Conservation (phyloP, 441 rosid genomes). For the Pelargonium fulgidum region DNA sequence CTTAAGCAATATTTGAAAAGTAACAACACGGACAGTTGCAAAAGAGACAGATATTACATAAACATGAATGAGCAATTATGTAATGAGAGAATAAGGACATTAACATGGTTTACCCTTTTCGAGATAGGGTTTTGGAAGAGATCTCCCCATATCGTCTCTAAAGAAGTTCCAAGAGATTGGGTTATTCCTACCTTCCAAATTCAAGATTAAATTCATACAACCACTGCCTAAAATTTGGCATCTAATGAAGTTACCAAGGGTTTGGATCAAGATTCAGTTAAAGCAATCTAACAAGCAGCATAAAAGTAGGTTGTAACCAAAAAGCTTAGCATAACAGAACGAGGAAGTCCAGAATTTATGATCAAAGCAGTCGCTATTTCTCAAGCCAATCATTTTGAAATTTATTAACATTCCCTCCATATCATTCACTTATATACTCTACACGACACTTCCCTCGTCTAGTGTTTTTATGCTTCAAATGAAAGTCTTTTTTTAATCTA, state of each 20-base stretch:
- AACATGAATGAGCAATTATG: background rate
- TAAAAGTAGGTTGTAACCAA: background rate
- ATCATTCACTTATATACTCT: background rate
- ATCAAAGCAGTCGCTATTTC: background rate
- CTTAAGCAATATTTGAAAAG: background rate
- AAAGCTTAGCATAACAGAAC: background rate
- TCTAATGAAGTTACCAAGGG: background rate
- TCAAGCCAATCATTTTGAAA: background rate
- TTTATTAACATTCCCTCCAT: background rate
- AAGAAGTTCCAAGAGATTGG: background rate
- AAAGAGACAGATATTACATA: background rate
- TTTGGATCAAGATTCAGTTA: background rate
- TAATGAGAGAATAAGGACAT: background rate
- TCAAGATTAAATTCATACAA: background rate
- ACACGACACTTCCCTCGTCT: background rate
- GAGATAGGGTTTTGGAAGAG: background rate
- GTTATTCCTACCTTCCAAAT: background rate
- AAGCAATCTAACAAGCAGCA: background rate
- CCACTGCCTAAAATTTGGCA: background rate
- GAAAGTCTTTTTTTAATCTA: background rate
- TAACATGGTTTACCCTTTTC: background rate
- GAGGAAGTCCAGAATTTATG: background rate
- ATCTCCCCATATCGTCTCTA: background rate
- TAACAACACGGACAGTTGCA: background rate
- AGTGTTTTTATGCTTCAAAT: background rate